Base-by-base conservation (phyloP, 2,329 filamentous ascomycete genomes). In the Colletotrichum lindemuthianum region DNA sequence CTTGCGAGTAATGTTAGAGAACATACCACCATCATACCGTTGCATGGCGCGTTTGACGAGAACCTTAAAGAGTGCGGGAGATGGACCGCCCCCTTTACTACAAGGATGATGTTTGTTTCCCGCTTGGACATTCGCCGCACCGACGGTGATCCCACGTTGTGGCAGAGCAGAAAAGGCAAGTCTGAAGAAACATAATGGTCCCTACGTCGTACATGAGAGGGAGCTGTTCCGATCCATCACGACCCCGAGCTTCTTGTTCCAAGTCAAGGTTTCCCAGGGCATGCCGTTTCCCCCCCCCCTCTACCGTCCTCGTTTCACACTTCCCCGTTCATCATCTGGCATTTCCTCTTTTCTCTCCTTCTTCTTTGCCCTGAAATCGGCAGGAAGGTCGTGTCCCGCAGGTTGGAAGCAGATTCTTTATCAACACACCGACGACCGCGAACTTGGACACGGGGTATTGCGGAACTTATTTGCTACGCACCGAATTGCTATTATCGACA, bases 41-140 rank as follows among this genome's bases (percentile, higher is more conserved):
- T 64, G 60, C 60, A 64, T 54, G 60, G 43, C 36, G 60, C 39
- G 56, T 60, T 64, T 60, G 60, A 60, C 49, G 16, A 44, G 41
- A 43, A 64, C 53, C 48, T 64, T 56, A 60, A 64, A 60, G 43
- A 12, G 43, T 34, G 36, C n/a, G 33, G 36, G 41, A 7, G 43
- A 12, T 39, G 49, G 43, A 32, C 41, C 13, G 60, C n/a, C 33
- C 5, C 24, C 24, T 24, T 4, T 24, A 24, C 24, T 24, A 4
- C 24, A 24, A 24, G 24, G 24, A 24, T 24, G 5, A 4, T 24
- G 24, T 24, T 24, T 3, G 24, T 5, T 24, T 24, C 40, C 55
- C 54, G 54, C 60, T 59, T 52, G 41, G 59, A 51, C 59, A n/a
- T 51, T 34, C 54, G 24, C 50, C 39, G 34, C 59, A 7, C 44